These are phyloP conservation scores for Ballota nigra DNA, from an alignment of 257 asterid genomes.

Conservation along the genomic window DNA sequence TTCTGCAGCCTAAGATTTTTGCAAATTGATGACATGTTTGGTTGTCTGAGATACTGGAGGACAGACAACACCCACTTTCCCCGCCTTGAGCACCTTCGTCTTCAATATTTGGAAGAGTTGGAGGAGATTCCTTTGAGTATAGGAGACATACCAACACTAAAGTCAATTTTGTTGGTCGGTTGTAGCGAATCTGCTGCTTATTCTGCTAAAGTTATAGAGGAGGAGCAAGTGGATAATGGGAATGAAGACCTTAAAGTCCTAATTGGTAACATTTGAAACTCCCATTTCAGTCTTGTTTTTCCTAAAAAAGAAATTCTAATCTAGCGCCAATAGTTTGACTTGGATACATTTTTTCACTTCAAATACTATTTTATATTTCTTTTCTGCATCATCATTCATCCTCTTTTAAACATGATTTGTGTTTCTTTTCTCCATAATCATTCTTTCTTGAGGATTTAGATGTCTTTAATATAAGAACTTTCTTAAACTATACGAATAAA, in stretches of 20 bases:
- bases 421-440: too few relatives aligned
- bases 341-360: too few relatives aligned
- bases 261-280: not conserved
- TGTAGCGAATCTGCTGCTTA: not conserved
- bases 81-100: not conserved
- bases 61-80: not conserved
- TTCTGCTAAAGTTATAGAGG: not conserved
- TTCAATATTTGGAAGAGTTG: not conserved
- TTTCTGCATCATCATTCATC: too few relatives aligned
- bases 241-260: not conserved
- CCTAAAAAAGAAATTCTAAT: too few relatives aligned
- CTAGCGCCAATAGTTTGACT: too few relatives aligned
- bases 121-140: not conserved
- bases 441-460: too few relatives aligned
- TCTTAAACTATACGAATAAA: too few relatives aligned
- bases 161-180: not conserved
- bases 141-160: not conserved
- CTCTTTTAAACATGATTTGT: too few relatives aligned
- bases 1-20: not conserved
- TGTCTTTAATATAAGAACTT: too few relatives aligned
- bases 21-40: not conserved
- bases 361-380: too few relatives aligned
- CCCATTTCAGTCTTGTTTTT: not conserved
- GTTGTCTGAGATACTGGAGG: not conserved
- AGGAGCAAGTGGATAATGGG: not conserved